Evolutionary conservation across 345 rosid species (phyloP), one percentile per base, ranked within the genome.

Genomic region (Moringa oleifera): DNA sequence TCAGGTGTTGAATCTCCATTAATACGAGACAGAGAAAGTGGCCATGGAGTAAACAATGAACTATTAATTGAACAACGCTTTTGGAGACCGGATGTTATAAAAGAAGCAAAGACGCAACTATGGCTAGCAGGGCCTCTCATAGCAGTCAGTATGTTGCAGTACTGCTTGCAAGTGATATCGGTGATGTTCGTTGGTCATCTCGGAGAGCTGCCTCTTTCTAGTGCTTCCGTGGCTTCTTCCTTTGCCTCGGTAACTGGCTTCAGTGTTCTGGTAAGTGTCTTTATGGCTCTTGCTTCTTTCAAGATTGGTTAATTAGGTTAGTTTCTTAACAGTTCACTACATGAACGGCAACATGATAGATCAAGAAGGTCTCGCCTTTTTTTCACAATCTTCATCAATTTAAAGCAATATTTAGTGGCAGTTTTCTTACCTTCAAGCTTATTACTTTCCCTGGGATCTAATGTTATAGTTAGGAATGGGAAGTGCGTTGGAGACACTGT

Each of bases 401-500:
- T n/a, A n/a, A n/a, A n/a, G n/a, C n/a, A n/a, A n/a, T n/a, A n/a
- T n/a, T n/a, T n/a, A n/a, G n/a, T n/a, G n/a, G n/a, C n/a, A n/a
- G n/a, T n/a, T n/a, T n/a, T n/a, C n/a, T n/a, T n/a, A n/a, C n/a
- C n/a, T n/a, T n/a, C n/a, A n/a, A n/a, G n/a, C 5, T 18, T 18
- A 5, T 3, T 49, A 57, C 41, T 20, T 59, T 25, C n/a, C n/a
- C n/a, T n/a, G n/a, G n/a, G n/a, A n/a, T n/a, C n/a, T n/a, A n/a
- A n/a, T 23, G 20, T 55, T 47, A 55, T 55, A 90, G 97, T 20
- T 74, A 77, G 97, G 97, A 70, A 82, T 87, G 86, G 85, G 90
- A 65, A 79, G 89, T 66, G 96, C 96, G 0, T 75, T 91, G 31
- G 93, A 91, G 12, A 91, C 97, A n/a, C 79, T 85, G 18, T 86